Base-by-base conservation (phyloP, 805 yeast genomes). In the Saccharomyces paradoxus region DNA sequence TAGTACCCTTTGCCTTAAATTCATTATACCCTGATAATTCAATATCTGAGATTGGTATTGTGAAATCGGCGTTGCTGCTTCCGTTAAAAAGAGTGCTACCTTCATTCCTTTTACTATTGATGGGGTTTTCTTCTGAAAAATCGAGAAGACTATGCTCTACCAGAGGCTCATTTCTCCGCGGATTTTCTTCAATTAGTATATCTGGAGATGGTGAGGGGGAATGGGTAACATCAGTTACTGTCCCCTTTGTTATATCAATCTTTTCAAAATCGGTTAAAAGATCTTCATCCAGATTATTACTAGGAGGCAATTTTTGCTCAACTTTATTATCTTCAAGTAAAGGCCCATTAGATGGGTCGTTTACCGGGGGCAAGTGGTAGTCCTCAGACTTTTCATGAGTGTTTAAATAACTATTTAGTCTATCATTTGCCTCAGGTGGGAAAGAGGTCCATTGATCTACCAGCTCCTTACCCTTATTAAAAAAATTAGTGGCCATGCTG, bases 1-100 rank as follows among this genome's bases (percentile, higher is more conserved):
- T 77, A 6, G 81, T 72, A 5, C 90, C 99, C 27, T 76, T 76
- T 7, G 69, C 70, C 56, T 82, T 81, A 29, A 76, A 73, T 26
- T 77, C 78, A 7, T 74, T 63, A 73, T 73, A 83, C 60, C 70
- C 65, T 8, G 64, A 65, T 31, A 63, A 50, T 61, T 69, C 73
- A 17, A 70, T 59, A 2, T 57, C 50, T 1, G 71, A 63, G 2
- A 70, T 61, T 9, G 63, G 61, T 4, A 63, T 51, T 1, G 30
- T 46, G 2, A 55, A 55, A 6, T 17, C 12, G 5, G 44, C 1
- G 24, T 37, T n/a, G 8, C 44, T 21, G 17, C 8, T 21, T 7
- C 9, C 24, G 17, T 17, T 17, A 17, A n/a, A 37, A 8, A 37
- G 22, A 8, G 44, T 7, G 44, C 12, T 37, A 4, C 30, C 27